Conservation (phyloP, 805 yeast species). For the Cephaloascus fragrans region DNA sequence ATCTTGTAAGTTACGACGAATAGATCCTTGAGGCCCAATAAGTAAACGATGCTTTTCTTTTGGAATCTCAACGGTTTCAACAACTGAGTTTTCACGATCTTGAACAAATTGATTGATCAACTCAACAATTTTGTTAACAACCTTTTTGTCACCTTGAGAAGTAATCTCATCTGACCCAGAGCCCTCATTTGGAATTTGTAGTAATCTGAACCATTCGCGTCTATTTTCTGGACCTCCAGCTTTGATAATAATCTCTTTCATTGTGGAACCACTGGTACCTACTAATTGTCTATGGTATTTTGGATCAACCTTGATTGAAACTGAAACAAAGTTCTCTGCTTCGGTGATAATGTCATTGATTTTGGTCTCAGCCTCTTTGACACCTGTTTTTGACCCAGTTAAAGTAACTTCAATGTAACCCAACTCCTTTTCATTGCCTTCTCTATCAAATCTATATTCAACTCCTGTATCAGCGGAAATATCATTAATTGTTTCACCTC, state of each 20-base stretch:
- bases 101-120: conserved; percentile 55
- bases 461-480: conserved; percentile 64
- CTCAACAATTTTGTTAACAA: conserved; percentile 60
- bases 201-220: conserved; percentile 39
- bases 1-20: conserved; percentile 62
- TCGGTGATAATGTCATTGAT: conserved; percentile 57
- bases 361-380: conserved; percentile 58
- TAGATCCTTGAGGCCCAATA: conserved; percentile 75
- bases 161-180: conserved; percentile 50
- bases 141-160: conserved; percentile 63
- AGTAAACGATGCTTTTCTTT: conserved; percentile 65
- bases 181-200: conserved; percentile 61
- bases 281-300: conserved; percentile 66
- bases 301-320: conserved; percentile 56
- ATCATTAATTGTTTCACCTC: conserved; percentile 75
- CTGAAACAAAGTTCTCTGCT: conserved; percentile 50
- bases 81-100: conserved; percentile 50
- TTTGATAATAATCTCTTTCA: conserved; percentile 60
- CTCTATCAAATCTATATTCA: conserved; percentile 37
- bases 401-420: conserved; percentile 57
- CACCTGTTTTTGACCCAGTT: conserved; percentile 68
- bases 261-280: conserved; percentile 69
- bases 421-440: conserved; percentile 29
- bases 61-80: conserved; percentile 48
- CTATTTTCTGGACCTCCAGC: conserved; percentile 65